These are phyloP conservation scores for Dryadomyces quercus-mongolicae DNA, from an alignment of 2,329 filamentous ascomycete genomes.

Conservation along the genomic window DNA sequence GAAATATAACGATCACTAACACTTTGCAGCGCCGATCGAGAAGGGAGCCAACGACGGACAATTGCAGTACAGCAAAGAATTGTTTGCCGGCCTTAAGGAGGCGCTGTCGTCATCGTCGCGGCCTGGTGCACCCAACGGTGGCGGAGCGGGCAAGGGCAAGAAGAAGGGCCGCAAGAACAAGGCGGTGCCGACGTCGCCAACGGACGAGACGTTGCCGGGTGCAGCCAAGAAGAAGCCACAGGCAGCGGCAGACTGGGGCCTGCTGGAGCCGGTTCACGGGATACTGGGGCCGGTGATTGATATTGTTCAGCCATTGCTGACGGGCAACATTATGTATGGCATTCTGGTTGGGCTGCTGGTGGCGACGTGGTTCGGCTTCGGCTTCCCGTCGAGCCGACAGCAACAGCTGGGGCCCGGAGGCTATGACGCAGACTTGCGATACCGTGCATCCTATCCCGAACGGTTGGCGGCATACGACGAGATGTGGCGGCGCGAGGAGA, in stretches of 20 bases:
- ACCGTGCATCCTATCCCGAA: constrained; percentile 40
- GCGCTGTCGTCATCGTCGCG: constrained; percentile 57
- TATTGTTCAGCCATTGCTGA: constrained; percentile 58
- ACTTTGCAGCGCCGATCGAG: constrained; percentile 68
- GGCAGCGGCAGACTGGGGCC: constrained; percentile 53
- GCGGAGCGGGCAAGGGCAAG: constrained; percentile 40
- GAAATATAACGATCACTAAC: neutral
- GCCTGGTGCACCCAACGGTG: constrained; percentile 30
- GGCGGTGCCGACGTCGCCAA: constrained; percentile 30
- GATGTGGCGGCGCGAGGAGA: constrained; percentile 81
- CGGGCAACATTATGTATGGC: constrained; percentile 64
- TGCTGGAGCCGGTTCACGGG: constrained; percentile 65
- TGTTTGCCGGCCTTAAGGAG: constrained; percentile 62
- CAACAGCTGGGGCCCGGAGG: constrained; percentile 22
- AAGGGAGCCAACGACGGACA: constrained; percentile 92
- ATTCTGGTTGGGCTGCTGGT: constrained; percentile 63
- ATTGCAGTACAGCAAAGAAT: constrained; percentile 65
- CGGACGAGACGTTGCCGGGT: constrained; percentile 22
- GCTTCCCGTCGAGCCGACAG: constrained; percentile 27
- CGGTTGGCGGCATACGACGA: constrained; percentile 80
- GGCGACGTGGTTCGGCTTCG: constrained; percentile 60
- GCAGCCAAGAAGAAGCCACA: constrained; percentile 18
- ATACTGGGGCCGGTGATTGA: constrained; percentile 59
- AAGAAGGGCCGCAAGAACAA: constrained; percentile 45
- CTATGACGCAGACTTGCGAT: constrained; percentile 20